Evolutionary conservation across 2,329 filamentous ascomycete species (phyloP), one percentile per base, ranked within the genome.

Genomic region (Beauveria australis): DNA sequence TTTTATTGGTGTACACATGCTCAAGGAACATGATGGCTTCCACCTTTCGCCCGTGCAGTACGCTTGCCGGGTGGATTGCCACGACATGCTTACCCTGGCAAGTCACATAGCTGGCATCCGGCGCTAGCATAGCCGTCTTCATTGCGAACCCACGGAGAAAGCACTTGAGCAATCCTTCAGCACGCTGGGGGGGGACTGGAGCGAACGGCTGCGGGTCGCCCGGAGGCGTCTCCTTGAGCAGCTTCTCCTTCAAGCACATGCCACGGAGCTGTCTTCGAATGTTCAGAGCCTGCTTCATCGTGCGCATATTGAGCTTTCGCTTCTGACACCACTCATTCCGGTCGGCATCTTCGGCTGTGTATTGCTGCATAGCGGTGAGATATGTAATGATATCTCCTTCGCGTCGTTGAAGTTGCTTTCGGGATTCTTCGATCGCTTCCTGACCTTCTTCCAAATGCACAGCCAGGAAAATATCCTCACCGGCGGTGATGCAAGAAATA

Each of bases 1-100:
- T 87, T 72, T 85, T 86, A 59, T 80, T 80, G 1, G 85, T 88
- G 66, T 82, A 88, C 0, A 88, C 83, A 64, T 88, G 82, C 64
- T 88, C 85, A 10, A 88, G 69, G 63, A 87, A 88, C 84, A 88
- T 85, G 68, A 88, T 86, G 4, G 84, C 84, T 71, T 87, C 84
- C 67, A 78, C 80, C 71, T 86, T 87, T 66, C 81, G 78, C 0
- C 85, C 84, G 64, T 86, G 82, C 53, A 88, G 66, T 0, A 85
- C 81, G 64, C 85, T 88, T 0, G 82, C 79, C 0, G 85, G 85
- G 65, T 88, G 85, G 19, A 88, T 81, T 0, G 81, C 77, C 10
- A 88, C 82, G 2, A 79, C 74, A 55, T 87, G 82, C 66, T 84
- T 85, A 22, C 83, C 84, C 33, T 81, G 76, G 0, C 80, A 75